phyloP scores from a whole-genome alignment of 345 rosid genomes.

The Eucalyptus tenuipes region DNA sequence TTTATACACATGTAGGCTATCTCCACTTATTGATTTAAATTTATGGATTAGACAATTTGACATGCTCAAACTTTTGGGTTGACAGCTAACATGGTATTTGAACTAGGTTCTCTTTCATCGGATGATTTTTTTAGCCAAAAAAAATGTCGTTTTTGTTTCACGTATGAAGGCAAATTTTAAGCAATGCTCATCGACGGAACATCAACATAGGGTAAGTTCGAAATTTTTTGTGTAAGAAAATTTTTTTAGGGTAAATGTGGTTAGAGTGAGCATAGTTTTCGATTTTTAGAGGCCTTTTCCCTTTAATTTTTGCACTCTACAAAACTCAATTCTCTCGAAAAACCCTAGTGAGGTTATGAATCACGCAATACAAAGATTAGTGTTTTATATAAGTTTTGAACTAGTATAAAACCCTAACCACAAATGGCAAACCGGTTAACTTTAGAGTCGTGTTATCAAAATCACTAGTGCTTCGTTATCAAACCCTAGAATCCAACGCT shows the following conservation, averaged over 20 bases:
- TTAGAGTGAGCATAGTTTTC: no score
- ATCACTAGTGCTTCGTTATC: background rate
- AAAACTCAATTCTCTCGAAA: background rate
- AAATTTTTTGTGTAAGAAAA: no score
- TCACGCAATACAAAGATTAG: accelerated
- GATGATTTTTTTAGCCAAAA: no score
- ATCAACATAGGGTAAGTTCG: no score
- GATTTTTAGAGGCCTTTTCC: no score
- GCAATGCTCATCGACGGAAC: accelerated
- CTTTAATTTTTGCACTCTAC: background rate
- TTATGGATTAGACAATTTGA: background rate
- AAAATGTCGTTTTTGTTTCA: no score
- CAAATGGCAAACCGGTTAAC: background rate
- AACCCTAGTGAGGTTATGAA: background rate
- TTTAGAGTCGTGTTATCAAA: background rate
- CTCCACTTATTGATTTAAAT: background rate
- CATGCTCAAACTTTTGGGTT: background rate
- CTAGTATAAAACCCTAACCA: background rate
- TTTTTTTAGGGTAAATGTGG: no score
- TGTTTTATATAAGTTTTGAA: accelerated
- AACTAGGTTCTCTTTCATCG: accelerated
- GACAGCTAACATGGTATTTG: background rate
- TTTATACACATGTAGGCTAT: background rate
- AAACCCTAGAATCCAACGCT: background rate
- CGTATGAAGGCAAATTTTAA: no score